Base-by-base conservation (phyloP, 768 basidiomycete species). In the Daedaleopsis sinensis region DNA sequence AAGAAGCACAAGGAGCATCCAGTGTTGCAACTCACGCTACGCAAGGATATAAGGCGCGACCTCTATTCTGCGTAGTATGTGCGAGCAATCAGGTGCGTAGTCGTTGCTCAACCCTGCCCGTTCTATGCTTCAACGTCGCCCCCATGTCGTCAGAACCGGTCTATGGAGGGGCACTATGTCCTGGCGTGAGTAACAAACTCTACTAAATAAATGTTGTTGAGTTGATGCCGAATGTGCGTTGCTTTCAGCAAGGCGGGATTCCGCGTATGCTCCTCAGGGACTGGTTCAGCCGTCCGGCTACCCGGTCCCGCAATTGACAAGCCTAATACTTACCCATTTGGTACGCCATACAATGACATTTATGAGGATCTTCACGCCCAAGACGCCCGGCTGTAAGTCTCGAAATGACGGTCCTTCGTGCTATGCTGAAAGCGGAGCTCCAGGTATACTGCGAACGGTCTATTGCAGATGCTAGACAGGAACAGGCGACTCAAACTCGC, bases 281-380 rank as follows among this genome's bases (percentile, higher is more conserved):
- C 97, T 52, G 97, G 97, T 36, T 98, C 96, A 5, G 94, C 95
- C 21, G 97, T 99, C 51, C 91, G 97, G 57, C 78, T 99, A 37
- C 97, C 97, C 37, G 97, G 97, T 0, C 89, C 96, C 37, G 91
- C 96, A 27, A 91, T 96, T 77, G 96, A 99, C 78, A 95, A 93
- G 71, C 97, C 97, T 18, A 98, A 98, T 72, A 94, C 98, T 50
- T 98, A 98, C 72, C 75, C 88, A 0, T 99, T 99, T 72, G 97
- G 97, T 24, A 98, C 96, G 36, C 96, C 97, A 1, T 99, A 99
- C 74, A 93, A 98, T 68, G 80, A 87, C 18, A 99, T 99, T 65
- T 99, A 93, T 70, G 89, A 95, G 71, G 95, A 99, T 68, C 80
- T 99, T 13, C 84, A 82, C 62, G 69, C 77, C 4, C 96, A 98